A percentile compares a stretch with the other conserved stretches of the same genome.
These are phyloP conservation scores for Fraxinus americana DNA, from an alignment of 257 asterid species.

Conservation along the genomic window DNA sequence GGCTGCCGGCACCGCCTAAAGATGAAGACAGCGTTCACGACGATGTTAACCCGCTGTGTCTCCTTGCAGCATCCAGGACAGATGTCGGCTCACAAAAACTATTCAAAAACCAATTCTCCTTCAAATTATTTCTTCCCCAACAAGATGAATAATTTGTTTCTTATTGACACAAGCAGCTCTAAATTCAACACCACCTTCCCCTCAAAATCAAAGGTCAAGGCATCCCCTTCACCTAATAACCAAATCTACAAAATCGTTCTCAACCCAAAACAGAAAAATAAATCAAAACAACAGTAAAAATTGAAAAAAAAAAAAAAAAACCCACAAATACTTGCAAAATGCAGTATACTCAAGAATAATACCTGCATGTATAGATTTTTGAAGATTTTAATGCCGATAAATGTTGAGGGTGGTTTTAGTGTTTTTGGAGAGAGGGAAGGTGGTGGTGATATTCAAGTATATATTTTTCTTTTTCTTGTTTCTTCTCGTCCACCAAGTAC, in stretches of 20 bases:
- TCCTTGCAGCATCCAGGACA: slow-evolving; percentile 81
- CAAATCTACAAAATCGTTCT: slow-evolving; percentile 34
- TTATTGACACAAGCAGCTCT: slow-evolving; percentile 32
- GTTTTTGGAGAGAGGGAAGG: not conserved
- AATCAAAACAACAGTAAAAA: not conserved
- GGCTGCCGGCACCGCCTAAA: slow-evolving; percentile 49
- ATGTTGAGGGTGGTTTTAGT: slow-evolving; percentile 6
- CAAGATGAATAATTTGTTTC: slow-evolving; percentile 12
- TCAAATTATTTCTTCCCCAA: slow-evolving; percentile 11
- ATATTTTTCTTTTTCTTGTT: not conserved
- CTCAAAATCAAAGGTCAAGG: slow-evolving; percentile 93
- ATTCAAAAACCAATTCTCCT: slow-evolving; percentile 35
- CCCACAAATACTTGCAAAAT: not conserved
- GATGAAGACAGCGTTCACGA: slow-evolving; percentile 91
- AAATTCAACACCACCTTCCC: slow-evolving; percentile 82
- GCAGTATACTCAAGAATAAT: slow-evolving; percentile 16
- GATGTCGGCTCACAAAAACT: slow-evolving; percentile 68
- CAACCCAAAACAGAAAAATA: not conserved
- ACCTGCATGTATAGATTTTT: slow-evolving; percentile 5
- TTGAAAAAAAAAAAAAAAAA: slow-evolving; percentile 13
- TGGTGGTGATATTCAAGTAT: not conserved
- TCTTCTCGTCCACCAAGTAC: slow-evolving; percentile 37
- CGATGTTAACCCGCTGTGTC: slow-evolving; percentile 63
- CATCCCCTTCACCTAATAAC: slow-evolving; percentile 80
- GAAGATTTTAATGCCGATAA: too few species aligned